These are phyloP conservation scores for Rhizophlyctis rosea DNA, from an alignment of 192 early-diverging fungal genomes.

Conservation along the genomic window DNA sequence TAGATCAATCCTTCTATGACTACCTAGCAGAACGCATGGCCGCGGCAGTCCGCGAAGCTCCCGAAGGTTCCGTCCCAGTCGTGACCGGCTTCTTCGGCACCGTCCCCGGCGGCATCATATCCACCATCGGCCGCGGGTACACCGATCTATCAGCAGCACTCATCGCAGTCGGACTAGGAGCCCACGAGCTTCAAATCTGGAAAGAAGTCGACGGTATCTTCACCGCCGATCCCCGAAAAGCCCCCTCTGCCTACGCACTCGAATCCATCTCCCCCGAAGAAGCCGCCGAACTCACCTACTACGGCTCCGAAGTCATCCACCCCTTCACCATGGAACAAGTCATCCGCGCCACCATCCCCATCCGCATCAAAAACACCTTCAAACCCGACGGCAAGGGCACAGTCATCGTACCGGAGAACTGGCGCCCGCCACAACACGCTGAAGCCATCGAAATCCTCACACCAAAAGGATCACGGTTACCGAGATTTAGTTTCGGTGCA, in stretches of 20 bases:
- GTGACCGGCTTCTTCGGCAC: constrained; percentile 98
- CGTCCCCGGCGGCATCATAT: constrained; percentile 88
- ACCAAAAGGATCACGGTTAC: constrained; percentile 12
- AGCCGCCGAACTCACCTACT: constrained; percentile 97
- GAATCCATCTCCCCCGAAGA: constrained; percentile 96
- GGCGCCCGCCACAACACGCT: constrained; percentile 21
- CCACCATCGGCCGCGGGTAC: constrained; percentile 94
- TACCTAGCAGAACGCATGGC: constrained; percentile 74
- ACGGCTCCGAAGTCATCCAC: constrained; percentile 88
- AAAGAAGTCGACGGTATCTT: constrained; percentile 99
- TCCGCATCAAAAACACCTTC: constrained; percentile 98
- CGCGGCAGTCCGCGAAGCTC: constrained; percentile 37
- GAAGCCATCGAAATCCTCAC: constrained; percentile 11
- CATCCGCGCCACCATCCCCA: constrained; percentile 92
- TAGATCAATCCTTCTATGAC: constrained; percentile 97
- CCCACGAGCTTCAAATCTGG: constrained; percentile 96
- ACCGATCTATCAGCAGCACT: constrained; percentile 96
- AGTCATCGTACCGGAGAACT: constrained; percentile 82
- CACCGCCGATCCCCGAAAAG: constrained; percentile 98
- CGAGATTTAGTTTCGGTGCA: background rate
- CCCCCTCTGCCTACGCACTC: constrained; percentile 76
- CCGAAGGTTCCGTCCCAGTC: constrained; percentile 70
- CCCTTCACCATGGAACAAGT: constrained; percentile 99
- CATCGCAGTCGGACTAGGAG: constrained; percentile 82
- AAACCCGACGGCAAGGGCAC: constrained; percentile 91